A percentile compares a stretch with the other conserved stretches of the same genome.
phyloP scores from a whole-genome alignment of 148 eudicot genomes.

The Rhododendron griersonianum region DNA sequence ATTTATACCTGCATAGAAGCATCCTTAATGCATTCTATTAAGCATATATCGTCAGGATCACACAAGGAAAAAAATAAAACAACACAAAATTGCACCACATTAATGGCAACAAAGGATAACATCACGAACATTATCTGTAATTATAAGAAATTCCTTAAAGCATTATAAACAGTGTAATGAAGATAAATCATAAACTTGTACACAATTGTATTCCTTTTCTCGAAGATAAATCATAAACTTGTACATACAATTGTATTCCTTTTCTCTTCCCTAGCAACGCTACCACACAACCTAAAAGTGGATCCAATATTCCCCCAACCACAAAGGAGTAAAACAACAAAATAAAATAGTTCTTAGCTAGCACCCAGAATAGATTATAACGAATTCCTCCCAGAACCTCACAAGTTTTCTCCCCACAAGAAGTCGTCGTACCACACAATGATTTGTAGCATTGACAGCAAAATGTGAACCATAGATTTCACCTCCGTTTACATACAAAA shows the following conservation, averaged over 20 bases:
- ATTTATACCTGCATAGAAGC: too few species aligned
- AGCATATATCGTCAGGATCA: too few species aligned
- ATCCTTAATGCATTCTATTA: too few species aligned
- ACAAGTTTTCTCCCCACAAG: background rate
- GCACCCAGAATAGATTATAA: background rate
- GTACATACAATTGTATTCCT: background rate
- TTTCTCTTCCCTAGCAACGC: background rate
- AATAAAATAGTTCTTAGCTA: background rate
- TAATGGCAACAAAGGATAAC: too few species aligned
- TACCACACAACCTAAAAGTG: background rate
- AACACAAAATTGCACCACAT: too few species aligned
- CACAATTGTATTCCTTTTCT: background rate
- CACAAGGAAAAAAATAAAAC: too few species aligned
- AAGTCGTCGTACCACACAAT: background rate
- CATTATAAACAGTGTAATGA: too few species aligned
- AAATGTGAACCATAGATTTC: background rate
- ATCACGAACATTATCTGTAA: too few species aligned
- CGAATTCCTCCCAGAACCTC: background rate
- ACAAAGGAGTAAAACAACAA: background rate
- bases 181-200: too few species aligned
- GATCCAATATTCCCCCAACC: background rate
- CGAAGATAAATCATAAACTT: background rate
- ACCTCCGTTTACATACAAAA: background rate
- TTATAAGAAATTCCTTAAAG: too few species aligned
- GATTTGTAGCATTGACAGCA: background rate